Evolutionary conservation across 2,329 filamentous ascomycete species (phyloP).

Genomic region (Aspergillus flavus): DNA sequence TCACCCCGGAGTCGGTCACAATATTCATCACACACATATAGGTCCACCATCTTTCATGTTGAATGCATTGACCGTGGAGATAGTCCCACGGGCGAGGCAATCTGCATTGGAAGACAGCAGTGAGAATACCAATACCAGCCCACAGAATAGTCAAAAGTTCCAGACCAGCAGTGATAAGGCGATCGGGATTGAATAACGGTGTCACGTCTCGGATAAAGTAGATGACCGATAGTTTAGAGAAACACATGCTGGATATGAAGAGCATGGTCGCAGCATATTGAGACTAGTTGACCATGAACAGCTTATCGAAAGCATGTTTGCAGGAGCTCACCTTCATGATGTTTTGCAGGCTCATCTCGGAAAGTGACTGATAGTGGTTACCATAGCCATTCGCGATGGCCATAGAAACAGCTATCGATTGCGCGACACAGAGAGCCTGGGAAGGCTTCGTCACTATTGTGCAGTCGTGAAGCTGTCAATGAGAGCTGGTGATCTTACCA

Average conservation of each 20-base stretch:
- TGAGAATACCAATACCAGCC: constrained; percentile 19
- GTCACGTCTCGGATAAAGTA: constrained; percentile 28
- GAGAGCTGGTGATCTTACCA: constrained; percentile 15
- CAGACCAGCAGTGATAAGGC: constrained; percentile 18
- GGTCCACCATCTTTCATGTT: constrained; percentile 27
- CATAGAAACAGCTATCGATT: constrained; percentile 28
- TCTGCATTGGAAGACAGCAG: constrained; percentile 25
- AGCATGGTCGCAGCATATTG: constrained; percentile 29
- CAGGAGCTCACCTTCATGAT: constrained; percentile 24
- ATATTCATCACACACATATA: constrained; percentile 29
- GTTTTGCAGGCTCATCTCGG: constrained; percentile 4
- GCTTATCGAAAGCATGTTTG: not conserved
- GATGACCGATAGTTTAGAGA: constrained; percentile 30
- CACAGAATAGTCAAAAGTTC: constrained; percentile 18
- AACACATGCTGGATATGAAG: constrained; percentile 24
- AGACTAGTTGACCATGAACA: constrained; percentile 12
- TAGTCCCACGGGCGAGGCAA: constrained; percentile 25
- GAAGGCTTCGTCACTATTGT: not conserved
- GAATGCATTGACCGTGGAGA: constrained; percentile 21
- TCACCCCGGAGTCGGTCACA: constrained; percentile 26
- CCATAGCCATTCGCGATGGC: constrained; percentile 28
- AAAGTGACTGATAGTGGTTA: constrained; percentile 18
- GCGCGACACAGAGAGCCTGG: constrained; percentile 17
- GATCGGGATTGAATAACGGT: constrained; percentile 21
- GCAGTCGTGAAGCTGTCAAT: not conserved